These are phyloP conservation scores for Adansonia digitata DNA, from an alignment of 345 rosid species.

Conservation along the genomic window DNA sequence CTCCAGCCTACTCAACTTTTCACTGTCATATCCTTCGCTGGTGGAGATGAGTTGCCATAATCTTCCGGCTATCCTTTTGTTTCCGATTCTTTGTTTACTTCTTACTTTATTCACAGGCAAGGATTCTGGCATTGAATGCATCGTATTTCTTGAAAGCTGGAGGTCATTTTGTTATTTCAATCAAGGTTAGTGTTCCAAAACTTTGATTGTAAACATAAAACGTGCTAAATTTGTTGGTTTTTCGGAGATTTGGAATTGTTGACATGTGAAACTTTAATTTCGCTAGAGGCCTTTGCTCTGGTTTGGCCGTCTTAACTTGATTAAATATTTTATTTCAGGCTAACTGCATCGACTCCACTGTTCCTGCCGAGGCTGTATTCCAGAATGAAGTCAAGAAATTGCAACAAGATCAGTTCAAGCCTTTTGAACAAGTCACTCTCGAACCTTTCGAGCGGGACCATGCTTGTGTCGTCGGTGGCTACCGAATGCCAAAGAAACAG, in stretches of 20 bases:
- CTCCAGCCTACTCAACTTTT: neutral
- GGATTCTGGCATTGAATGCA: slow-evolving; percentile 88
- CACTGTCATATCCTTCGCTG: neutral
- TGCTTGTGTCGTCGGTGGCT: slow-evolving; percentile 87
- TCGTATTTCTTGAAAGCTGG: slow-evolving; percentile 81
- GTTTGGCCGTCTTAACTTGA: neutral
- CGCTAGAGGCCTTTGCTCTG: neutral
- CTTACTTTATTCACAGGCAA: slow-evolving; percentile 49
- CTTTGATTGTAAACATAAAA: too few species aligned
- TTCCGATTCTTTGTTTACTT: neutral
- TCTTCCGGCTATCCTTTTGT: neutral
- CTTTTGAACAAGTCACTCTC: slow-evolving; percentile 78
- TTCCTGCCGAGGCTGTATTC: slow-evolving; percentile 80
- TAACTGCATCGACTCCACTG: slow-evolving; percentile 88
- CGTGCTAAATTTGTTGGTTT: too few species aligned
- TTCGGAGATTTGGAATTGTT: neutral
- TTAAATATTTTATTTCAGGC: slow-evolving; percentile 41
- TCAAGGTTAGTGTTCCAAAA: slow-evolving; percentile 56
- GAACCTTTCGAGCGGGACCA: slow-evolving; percentile 97
- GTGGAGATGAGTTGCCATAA: neutral
- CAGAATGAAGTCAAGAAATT: slow-evolving; percentile 81
- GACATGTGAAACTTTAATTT: too few species aligned
- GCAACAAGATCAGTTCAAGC: slow-evolving; percentile 80
- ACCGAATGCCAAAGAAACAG: slow-evolving; percentile 82
- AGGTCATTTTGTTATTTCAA: slow-evolving; percentile 96